phyloP scores from a whole-genome alignment of 2,329 filamentous ascomycete genomes.

The Neoscytalidium dimidiatum region DNA sequence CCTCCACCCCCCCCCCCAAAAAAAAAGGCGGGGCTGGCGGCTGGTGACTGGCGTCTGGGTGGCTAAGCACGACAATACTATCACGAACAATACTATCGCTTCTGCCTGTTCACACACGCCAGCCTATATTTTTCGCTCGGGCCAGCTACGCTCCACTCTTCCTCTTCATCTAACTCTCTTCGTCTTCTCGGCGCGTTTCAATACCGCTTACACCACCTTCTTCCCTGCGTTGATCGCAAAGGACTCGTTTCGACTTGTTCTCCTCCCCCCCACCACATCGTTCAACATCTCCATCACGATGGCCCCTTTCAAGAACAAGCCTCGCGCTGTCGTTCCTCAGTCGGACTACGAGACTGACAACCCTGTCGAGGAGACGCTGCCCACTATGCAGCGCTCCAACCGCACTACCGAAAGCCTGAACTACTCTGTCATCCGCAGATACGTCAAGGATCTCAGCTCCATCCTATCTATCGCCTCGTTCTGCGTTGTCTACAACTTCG shows the following conservation, averaged over 20 bases:
- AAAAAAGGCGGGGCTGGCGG: neutral
- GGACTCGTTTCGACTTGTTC: neutral
- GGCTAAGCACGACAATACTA: neutral
- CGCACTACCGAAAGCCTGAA: slow-evolving; percentile 86
- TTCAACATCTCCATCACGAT: slow-evolving; percentile 22
- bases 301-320: slow-evolving; percentile 31
- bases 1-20: neutral
- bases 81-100: neutral
- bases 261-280: neutral
- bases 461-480: slow-evolving; percentile 84
- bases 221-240: neutral
- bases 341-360: slow-evolving; percentile 58
- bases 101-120: neutral
- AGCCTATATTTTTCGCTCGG: neutral
- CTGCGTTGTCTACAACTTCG: slow-evolving; percentile 82
- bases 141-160: neutral
- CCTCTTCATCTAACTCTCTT: neutral
- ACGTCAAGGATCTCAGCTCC: slow-evolving; percentile 70
- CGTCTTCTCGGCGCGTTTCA: neutral
- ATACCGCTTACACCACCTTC: neutral
- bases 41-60: neutral
- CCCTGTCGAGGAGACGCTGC: slow-evolving; percentile 28
- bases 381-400: slow-evolving; percentile 45
- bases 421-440: slow-evolving; percentile 77
- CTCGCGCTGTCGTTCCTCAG: slow-evolving; percentile 46